Conservation (phyloP, 2,329 filamentous ascomycete species). For the Penicillium sp. region DNA sequence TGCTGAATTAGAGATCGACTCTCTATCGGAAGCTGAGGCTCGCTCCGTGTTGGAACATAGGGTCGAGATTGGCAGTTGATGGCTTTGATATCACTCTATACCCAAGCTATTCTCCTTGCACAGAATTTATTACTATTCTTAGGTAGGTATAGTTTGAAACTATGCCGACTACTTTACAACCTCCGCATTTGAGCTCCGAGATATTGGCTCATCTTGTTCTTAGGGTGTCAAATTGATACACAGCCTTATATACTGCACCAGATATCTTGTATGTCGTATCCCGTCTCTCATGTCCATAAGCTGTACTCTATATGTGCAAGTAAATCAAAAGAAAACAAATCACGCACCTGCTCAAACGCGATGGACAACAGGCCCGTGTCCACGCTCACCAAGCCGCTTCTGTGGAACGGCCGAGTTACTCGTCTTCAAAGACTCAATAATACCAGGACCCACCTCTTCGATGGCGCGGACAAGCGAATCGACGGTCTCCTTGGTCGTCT, state of each 20-base stretch:
- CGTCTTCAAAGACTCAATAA: conserved; percentile 33
- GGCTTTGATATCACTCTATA: background rate
- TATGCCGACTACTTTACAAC: background rate
- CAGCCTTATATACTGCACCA: background rate
- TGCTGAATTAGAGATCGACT: conserved; percentile 44
- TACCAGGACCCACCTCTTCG: conserved; percentile 46
- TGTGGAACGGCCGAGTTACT: conserved; percentile 14
- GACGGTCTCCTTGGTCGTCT: conserved; percentile 60
- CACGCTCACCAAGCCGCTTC: conserved; percentile 34
- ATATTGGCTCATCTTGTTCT: background rate
- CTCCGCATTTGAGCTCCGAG: background rate
- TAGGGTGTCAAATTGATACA: background rate
- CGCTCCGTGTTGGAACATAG: conserved; percentile 48
- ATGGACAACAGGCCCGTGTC: conserved; percentile 39
- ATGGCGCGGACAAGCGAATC: conserved; percentile 63
- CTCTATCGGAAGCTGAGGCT: conserved; percentile 47
- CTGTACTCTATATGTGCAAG: conserved; percentile 8
- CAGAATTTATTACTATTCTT: background rate
- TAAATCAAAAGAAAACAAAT: background rate
- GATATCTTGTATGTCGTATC: conserved; percentile 2
- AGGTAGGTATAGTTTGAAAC: background rate
- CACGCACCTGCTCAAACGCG: conserved; percentile 8
- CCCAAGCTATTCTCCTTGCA: background rate
- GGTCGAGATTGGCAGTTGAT: conserved; percentile 44
- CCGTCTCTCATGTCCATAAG: background rate